Evolutionary conservation across 768 basidiomycete species (phyloP).

Genomic region (Tephrocybe sp.): DNA sequence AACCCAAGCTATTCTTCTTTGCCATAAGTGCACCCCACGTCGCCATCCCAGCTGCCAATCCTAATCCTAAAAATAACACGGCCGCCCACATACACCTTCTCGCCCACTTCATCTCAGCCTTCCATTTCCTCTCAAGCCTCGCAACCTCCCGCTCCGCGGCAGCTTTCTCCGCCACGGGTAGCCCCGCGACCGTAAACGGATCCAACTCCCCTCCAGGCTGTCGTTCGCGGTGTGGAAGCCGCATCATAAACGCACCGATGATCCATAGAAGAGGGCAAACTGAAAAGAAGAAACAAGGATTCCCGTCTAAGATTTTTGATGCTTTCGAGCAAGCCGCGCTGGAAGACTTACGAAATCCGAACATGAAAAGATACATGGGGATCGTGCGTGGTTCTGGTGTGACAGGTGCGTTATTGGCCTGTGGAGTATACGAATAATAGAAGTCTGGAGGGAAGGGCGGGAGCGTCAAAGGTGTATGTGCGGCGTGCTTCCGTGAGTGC

Average conservation of each 20-base stretch:
- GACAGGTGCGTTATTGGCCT: neutral
- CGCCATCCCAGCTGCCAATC: slow-evolving; percentile 12
- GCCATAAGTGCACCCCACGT: slow-evolving; percentile 7
- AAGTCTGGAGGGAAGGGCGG: neutral
- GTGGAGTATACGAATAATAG: neutral
- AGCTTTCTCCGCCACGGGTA: slow-evolving; percentile 5
- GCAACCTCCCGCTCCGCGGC: slow-evolving; percentile 10
- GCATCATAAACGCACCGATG: slow-evolving; percentile 12
- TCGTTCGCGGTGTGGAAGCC: slow-evolving; percentile 7
- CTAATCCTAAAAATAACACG: slow-evolving; percentile 11
- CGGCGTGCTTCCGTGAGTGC: neutral
- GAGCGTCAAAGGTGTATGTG: neutral
- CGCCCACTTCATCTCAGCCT: slow-evolving; percentile 16
- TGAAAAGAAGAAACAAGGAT: neutral
- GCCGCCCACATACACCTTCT: slow-evolving; percentile 16
- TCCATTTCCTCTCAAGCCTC: slow-evolving; percentile 6
- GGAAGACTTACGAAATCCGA: slow-evolving; percentile 12
- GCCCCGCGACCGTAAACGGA: slow-evolving; percentile 4
- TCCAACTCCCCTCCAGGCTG: slow-evolving; percentile 3
- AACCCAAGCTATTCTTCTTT: neutral
- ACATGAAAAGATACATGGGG: slow-evolving; percentile 13
- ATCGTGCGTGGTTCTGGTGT: slow-evolving; percentile 6
- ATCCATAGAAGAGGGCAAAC: slow-evolving; percentile 17
- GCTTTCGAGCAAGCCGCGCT: neutral
- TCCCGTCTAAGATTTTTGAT: neutral